Evolutionary conservation across 2,329 filamentous ascomycete genomes (phyloP).

Genomic region (Diaporthe sp.): DNA sequence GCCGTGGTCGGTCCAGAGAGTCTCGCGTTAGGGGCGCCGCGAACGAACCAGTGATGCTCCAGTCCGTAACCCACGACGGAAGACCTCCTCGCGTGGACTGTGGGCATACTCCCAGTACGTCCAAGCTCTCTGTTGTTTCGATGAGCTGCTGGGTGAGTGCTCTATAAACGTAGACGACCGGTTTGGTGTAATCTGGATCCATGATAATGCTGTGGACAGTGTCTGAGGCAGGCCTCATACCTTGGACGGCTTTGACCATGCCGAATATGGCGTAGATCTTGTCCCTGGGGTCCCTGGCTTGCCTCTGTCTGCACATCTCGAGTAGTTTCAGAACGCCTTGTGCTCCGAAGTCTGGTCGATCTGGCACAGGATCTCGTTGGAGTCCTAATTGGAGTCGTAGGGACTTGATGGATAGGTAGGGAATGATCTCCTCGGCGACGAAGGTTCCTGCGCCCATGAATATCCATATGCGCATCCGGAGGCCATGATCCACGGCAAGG

Average conservation of each 20-base stretch:
- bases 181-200: not conserved
- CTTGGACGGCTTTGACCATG: not conserved
- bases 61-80: not conserved
- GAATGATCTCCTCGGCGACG: slow-evolving; percentile 1
- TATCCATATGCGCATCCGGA: not conserved
- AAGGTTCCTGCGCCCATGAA: not conserved
- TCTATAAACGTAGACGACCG: not conserved
- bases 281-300: slow-evolving; percentile 4
- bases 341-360: not conserved
- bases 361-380: not conserved
- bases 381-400: not conserved
- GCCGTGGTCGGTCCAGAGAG: not conserved
- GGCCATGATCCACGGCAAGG: not conserved
- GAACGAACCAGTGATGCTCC: not conserved
- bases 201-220: not conserved
- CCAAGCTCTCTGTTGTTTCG: not conserved
- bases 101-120: not conserved
- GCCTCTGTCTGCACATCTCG: not conserved
- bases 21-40: not conserved
- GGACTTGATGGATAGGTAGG: not conserved
- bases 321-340: not conserved
- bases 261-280: slow-evolving; percentile 5
- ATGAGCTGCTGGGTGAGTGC: not conserved
- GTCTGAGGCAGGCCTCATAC: not conserved
- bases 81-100: not conserved